Percentiles rank a stretch among this genome's conserved stretches.
Conservation (phyloP, 169 alveolate species). For the Eimeria brunetti region DNA sequence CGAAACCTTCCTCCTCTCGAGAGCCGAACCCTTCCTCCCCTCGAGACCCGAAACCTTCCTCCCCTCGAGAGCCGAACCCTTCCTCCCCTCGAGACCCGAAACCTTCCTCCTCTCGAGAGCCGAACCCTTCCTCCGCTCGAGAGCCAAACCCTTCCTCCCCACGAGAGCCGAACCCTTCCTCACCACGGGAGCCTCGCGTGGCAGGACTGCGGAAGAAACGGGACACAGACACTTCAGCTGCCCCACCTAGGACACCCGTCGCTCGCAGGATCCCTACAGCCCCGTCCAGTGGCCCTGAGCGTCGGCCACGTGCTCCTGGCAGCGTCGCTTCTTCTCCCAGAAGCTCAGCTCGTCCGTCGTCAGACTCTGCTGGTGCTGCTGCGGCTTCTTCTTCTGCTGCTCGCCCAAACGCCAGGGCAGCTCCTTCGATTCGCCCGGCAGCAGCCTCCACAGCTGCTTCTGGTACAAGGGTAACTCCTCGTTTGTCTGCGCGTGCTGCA, state of each 20-base stretch:
- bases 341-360: background rate
- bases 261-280: background rate
- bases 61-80: too few species aligned
- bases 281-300: background rate
- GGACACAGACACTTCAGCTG: background rate
- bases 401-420: background rate
- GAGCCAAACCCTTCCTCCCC: too few species aligned
- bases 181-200: background rate
- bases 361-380: background rate
- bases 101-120: too few species aligned
- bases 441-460: background rate
- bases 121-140: too few species aligned
- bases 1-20: too few species aligned
- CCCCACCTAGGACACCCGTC: background rate
- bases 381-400: background rate
- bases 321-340: background rate
- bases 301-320: background rate
- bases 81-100: too few species aligned
- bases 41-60: too few species aligned
- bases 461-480: background rate
- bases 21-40: too few species aligned
- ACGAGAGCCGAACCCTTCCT: too few species aligned
- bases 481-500: background rate
- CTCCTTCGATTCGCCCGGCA: background rate
- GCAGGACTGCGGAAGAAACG: background rate